Conservation (phyloP, 1,284 basidiomycete genomes). For the Butyriboletus appendiculatus region DNA sequence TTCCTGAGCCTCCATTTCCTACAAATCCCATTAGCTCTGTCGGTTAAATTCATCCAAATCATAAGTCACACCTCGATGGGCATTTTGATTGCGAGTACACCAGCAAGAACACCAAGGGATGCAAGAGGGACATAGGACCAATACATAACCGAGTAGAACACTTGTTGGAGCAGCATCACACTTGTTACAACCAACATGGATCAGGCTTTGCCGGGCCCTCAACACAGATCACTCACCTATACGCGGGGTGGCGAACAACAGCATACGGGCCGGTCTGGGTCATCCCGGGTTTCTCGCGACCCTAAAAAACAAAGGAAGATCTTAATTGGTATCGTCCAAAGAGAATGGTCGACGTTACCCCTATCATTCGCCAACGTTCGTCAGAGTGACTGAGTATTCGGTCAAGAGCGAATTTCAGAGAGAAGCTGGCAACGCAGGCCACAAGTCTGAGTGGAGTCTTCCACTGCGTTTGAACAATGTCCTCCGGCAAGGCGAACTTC, state of each 20-base stretch:
- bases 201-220: not conserved
- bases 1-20: slow-evolving; percentile 35
- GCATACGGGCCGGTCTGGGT: slow-evolving; percentile 34
- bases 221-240: slow-evolving; percentile 23
- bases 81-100: slow-evolving; percentile 35
- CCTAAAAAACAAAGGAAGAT: slow-evolving; percentile 14
- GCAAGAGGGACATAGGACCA: slow-evolving; percentile 40
- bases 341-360: slow-evolving; percentile 16
- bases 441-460: slow-evolving; percentile 23
- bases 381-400: slow-evolving; percentile 19
- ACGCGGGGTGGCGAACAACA: slow-evolving; percentile 36
- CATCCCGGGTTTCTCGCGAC: slow-evolving; percentile 33
- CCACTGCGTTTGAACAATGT: slow-evolving; percentile 17
- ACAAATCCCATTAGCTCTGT: slow-evolving; percentile 2
- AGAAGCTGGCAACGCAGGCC: slow-evolving; percentile 27
- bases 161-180: slow-evolving; percentile 30
- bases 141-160: slow-evolving; percentile 32
- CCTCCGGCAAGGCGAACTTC: slow-evolving; percentile 27
- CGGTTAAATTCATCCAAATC: not conserved
- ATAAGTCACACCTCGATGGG: slow-evolving; percentile 33
- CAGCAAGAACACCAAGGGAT: slow-evolving; percentile 23
- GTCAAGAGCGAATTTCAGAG: slow-evolving; percentile 18
- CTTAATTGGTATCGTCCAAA: not conserved
- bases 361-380: slow-evolving; percentile 32
- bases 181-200: slow-evolving; percentile 13